Evolutionary conservation across 2,329 filamentous ascomycete species (phyloP).

Genomic region (Curvularia hawaiiensis): DNA sequence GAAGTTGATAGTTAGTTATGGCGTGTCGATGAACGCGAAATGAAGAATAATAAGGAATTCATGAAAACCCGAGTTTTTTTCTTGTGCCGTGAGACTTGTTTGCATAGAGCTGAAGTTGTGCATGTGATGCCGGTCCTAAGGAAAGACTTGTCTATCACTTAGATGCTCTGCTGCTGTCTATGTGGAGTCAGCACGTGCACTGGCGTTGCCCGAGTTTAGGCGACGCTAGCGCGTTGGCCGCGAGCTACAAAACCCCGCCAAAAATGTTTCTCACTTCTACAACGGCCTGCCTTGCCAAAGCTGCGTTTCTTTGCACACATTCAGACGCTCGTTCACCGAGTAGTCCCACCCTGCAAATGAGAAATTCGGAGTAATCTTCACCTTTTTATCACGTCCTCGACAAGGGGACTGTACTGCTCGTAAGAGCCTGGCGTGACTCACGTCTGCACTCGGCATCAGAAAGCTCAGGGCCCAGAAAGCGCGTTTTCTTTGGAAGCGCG

Average conservation of each 20-base stretch:
- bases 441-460: constrained; percentile 91
- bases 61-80: not conserved
- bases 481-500: constrained; percentile 23
- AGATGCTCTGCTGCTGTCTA: not conserved
- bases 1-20: not conserved
- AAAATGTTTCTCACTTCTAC: constrained; percentile 51
- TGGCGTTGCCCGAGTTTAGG: constrained; percentile 11
- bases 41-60: constrained; percentile 1
- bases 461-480: constrained; percentile 68
- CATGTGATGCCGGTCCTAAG: too few species aligned
- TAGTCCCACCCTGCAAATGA: constrained; percentile 72
- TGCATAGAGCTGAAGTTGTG: constrained; percentile 26
- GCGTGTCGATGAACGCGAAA: not conserved
- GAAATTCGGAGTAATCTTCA: constrained; percentile 99
- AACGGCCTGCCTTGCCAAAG: constrained; percentile 87
- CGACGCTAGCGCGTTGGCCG: constrained; percentile 26
- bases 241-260: constrained; percentile 44
- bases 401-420: constrained; percentile 67
- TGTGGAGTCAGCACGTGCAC: constrained; percentile 3
- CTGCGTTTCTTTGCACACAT: constrained; percentile 96
- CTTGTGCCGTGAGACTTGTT: constrained; percentile 2
- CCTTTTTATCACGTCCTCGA: constrained; percentile 48
- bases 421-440: constrained; percentile 84
- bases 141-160: too few species aligned
- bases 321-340: constrained; percentile 54